A percentile compares a stretch with the other conserved stretches of the same genome.
Conservation (phyloP, 2,329 filamentous ascomycete genomes). For the Laburnicola sp. region DNA sequence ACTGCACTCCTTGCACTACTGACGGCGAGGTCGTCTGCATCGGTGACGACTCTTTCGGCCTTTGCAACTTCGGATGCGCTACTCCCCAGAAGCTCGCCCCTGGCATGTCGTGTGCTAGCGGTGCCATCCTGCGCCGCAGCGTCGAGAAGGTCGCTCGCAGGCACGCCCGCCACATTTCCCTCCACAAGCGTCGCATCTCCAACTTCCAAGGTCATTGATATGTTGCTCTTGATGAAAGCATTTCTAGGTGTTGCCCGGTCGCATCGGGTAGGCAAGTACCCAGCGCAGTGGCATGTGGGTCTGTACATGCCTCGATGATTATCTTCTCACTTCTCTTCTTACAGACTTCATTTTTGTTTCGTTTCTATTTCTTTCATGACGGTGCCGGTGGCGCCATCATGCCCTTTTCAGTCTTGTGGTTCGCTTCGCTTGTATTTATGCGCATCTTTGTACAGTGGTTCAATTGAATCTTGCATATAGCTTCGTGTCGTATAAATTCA, state of each 20-base stretch:
- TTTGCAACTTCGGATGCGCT: constrained; percentile 51
- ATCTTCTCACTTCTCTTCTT: neutral
- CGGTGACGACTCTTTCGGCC: constrained; percentile 46
- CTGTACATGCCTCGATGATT: neutral
- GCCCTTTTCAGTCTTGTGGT: constrained; percentile 14
- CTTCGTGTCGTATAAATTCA: constrained; percentile 5
- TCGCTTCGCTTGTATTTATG: neutral
- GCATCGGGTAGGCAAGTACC: neutral
- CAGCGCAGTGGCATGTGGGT: neutral
- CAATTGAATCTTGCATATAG: constrained; percentile 1
- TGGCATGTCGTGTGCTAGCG: constrained; percentile 48
- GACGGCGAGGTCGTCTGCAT: constrained; percentile 51
- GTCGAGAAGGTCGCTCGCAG: neutral
- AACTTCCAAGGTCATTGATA: neutral
- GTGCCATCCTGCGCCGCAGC: constrained; percentile 29
- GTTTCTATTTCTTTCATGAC: constrained; percentile 18
- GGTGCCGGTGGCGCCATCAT: constrained; percentile 6
- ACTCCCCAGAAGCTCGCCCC: constrained; percentile 46
- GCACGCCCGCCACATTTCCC: constrained; percentile 3
- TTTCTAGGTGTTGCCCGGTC: constrained; percentile 10
- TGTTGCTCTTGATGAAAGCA: constrained; percentile 1
- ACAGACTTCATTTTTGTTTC: constrained; percentile 5
- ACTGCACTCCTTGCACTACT: constrained; percentile 43
- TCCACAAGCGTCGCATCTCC: constrained; percentile 7
- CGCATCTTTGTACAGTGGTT: neutral